These are phyloP conservation scores for Trametes maxima DNA, from an alignment of 768 basidiomycete species.

Conservation along the genomic window DNA sequence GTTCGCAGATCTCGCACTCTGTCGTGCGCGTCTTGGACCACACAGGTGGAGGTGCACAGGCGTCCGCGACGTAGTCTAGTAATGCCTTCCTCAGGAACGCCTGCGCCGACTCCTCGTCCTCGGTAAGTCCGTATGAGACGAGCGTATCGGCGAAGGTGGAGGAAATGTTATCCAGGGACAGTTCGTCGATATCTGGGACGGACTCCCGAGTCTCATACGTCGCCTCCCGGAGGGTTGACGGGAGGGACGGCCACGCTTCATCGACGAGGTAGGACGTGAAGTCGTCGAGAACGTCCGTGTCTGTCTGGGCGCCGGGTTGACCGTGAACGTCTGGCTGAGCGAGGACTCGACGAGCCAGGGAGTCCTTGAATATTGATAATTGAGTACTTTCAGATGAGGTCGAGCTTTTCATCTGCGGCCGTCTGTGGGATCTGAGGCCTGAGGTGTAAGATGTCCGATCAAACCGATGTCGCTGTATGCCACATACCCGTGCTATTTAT, in stretches of 20 bases:
- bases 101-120: slow-evolving; percentile 44
- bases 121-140: slow-evolving; percentile 47
- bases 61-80: slow-evolving; percentile 46
- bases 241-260: slow-evolving; percentile 52
- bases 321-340: slow-evolving; percentile 28
- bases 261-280: slow-evolving; percentile 54
- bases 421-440: too few relatives aligned
- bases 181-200: slow-evolving; percentile 39
- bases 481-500: not conserved
- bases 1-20: slow-evolving; percentile 62
- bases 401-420: too few relatives aligned
- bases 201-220: slow-evolving; percentile 41
- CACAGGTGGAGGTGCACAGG: slow-evolving; percentile 50
- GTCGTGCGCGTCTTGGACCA: slow-evolving; percentile 55
- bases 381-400: slow-evolving; percentile 5
- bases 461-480: not conserved
- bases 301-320: slow-evolving; percentile 12
- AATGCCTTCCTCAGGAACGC: slow-evolving; percentile 45
- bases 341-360: slow-evolving; percentile 45
- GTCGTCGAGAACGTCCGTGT: slow-evolving; percentile 48
- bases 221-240: slow-evolving; percentile 37
- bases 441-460: not conserved
- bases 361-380: slow-evolving; percentile 45
- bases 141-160: slow-evolving; percentile 52
- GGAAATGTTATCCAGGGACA: slow-evolving; percentile 44